Base-by-base conservation (phyloP, 2,329 filamentous ascomycete genomes). In the Stachybotrys chlorohalonatus region DNA sequence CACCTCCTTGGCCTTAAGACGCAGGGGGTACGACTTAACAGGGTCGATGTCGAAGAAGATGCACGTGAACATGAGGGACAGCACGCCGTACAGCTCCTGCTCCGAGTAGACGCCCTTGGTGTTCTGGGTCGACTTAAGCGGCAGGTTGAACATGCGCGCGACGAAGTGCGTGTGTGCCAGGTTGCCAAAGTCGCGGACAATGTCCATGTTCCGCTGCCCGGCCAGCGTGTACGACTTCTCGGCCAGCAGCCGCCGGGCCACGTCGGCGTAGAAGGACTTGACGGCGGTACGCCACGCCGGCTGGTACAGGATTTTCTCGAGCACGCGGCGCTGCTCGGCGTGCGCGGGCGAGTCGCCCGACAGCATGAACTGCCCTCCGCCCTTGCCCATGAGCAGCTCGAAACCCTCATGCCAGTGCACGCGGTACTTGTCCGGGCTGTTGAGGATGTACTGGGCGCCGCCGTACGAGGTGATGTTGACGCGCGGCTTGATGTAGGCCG, bases 161-260 rank as follows among this genome's bases (percentile, higher is more conserved):
- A 80, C 82, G 47, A 88, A 89, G 60, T 82, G 76, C 4, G 84
- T 81, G 6, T 86, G 85, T 0, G 77, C 79, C 31, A 88, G 70
- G 63, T 90, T 90, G 31, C 82, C 85, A 1, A 90, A 79, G 54
- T 89, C 84, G 30, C 84, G 80, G 9, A 89, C 73, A 5, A 92
- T 76, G 61, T 94, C 89, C 47, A 90, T 79, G 64, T 89, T 85
- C 5, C 75, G 79, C 54, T 61, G 64, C 1, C 67, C 71, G 31
- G 62, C 70, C 1, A 92, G 76, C 55, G 76, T 79, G 68, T 83
- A 88, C 48, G 81, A 82, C 66, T 89, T 88, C 31, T 83, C 76
- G 0, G 72, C 66, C 17, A 95, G 74, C 3, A 94, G 75, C 31
- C 78, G 72, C 52, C 81, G 71, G 1, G 81, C 84, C 13, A 81